phyloP scores from a whole-genome alignment of 768 basidiomycete genomes.

The Phanerochaete carnosa region DNA sequence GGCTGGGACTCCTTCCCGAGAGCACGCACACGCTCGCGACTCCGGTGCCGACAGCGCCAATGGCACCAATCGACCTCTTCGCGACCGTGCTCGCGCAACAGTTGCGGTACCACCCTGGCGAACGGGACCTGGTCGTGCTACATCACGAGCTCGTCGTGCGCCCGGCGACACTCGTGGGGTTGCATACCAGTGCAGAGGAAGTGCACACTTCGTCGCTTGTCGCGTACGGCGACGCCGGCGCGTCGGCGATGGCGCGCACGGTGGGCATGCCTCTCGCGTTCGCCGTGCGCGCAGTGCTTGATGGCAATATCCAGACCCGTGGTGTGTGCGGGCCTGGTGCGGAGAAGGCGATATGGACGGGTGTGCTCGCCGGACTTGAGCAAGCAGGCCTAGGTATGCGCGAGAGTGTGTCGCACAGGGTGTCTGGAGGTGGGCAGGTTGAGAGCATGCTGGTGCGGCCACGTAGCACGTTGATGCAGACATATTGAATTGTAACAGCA shows the following conservation, averaged over 20 bases:
- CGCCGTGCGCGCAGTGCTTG: constrained; percentile 68
- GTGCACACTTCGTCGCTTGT: constrained; percentile 67
- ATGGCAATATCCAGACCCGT: constrained; percentile 45
- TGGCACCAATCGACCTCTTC: constrained; percentile 69
- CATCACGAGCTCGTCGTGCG: constrained; percentile 74
- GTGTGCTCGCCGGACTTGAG: constrained; percentile 61
- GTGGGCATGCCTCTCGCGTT: constrained; percentile 88
- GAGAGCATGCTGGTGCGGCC: neutral
- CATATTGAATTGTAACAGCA: neutral
- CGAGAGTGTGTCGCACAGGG: constrained; percentile 26
- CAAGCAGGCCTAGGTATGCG: constrained; percentile 39
- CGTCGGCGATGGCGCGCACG: constrained; percentile 87
- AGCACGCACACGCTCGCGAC: constrained; percentile 16
- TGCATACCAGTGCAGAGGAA: constrained; percentile 39
- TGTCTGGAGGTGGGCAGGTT: neutral
- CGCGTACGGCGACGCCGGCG: constrained; percentile 51
- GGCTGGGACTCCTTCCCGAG: constrained; percentile 37
- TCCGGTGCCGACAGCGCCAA: constrained; percentile 17
- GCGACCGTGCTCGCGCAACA: constrained; percentile 68
- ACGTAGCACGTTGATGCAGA: neutral
- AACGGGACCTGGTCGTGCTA: constrained; percentile 86
- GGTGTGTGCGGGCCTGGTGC: constrained; percentile 72
- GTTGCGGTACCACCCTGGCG: constrained; percentile 62
- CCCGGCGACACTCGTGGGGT: constrained; percentile 6
- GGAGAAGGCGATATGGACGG: constrained; percentile 53